Evolutionary conservation across 768 basidiomycete species (phyloP).

Genomic region (Mycena galericulata): DNA sequence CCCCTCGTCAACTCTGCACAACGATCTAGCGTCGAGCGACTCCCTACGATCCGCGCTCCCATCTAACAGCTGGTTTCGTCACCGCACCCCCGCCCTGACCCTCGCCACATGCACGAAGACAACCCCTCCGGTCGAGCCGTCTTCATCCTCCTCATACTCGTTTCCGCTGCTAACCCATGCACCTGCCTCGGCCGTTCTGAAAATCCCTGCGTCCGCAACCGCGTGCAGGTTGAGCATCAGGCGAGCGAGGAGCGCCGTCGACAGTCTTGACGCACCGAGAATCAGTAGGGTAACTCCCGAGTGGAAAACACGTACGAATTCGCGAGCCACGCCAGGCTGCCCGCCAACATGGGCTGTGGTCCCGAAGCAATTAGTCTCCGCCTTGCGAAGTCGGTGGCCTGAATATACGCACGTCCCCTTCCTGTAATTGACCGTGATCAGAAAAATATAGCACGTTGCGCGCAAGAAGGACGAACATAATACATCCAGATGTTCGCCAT

Average conservation of each 20-base stretch:
- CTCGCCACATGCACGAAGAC: no score
- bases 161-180: no score
- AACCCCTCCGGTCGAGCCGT: no score
- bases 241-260: not conserved
- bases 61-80: no score
- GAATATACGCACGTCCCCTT: not conserved
- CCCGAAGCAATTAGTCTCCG: not conserved
- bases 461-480: not conserved
- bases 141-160: no score
- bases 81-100: no score
- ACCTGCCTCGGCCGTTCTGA: no score
- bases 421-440: not conserved
- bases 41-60: no score
- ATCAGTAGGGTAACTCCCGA: not conserved
- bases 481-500: not conserved
- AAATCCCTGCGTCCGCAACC: not conserved
- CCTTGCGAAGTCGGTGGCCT: not conserved
- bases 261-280: not conserved
- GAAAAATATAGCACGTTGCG: no score
- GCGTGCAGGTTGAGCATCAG: conserved; percentile 23
- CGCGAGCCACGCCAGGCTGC: not conserved
- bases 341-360: not conserved
- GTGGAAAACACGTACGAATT: not conserved
- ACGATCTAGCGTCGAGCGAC: no score
- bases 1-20: no score